phyloP scores from a whole-genome alignment of 345 rosid species.

The Cardiospermum halicacabum region DNA sequence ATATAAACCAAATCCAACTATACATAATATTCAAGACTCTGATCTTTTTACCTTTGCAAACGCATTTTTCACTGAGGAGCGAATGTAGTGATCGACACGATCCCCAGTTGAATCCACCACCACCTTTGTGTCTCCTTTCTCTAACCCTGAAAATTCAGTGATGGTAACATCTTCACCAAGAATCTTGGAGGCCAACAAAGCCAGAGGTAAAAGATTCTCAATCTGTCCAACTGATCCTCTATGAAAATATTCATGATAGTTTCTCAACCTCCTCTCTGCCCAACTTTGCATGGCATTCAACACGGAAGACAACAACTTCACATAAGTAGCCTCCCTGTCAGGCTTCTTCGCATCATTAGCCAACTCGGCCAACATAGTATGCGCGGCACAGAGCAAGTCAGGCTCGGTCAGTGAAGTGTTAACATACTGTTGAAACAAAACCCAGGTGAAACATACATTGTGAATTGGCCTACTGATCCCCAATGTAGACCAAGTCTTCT shows the following conservation, averaged over 20 bases:
- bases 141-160: constrained; percentile 37
- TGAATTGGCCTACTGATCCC: constrained; percentile 70
- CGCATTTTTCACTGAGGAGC: constrained; percentile 66
- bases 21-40: not conserved
- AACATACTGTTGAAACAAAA: constrained; percentile 76
- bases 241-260: constrained; percentile 69
- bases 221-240: constrained; percentile 50
- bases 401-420: constrained; percentile 62
- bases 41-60: constrained; percentile 50
- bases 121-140: constrained; percentile 39
- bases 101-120: constrained; percentile 48
- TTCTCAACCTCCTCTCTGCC: constrained; percentile 73
- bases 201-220: constrained; percentile 69
- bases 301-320: constrained; percentile 53
- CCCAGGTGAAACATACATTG: constrained; percentile 82
- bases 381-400: constrained; percentile 67
- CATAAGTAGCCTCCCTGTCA: constrained; percentile 57
- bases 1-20: too few relatives aligned
- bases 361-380: constrained; percentile 71
- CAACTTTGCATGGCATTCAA: constrained; percentile 71
- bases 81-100: constrained; percentile 64
- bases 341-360: constrained; percentile 68
- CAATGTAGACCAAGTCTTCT: constrained; percentile 84
- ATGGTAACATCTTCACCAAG: constrained; percentile 61
- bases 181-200: constrained; percentile 57